Percentiles rank a stretch among this genome's conserved stretches.
phyloP scores from a whole-genome alignment of 1,139 yeast species.

The Magnusiomyces fungicola region DNA sequence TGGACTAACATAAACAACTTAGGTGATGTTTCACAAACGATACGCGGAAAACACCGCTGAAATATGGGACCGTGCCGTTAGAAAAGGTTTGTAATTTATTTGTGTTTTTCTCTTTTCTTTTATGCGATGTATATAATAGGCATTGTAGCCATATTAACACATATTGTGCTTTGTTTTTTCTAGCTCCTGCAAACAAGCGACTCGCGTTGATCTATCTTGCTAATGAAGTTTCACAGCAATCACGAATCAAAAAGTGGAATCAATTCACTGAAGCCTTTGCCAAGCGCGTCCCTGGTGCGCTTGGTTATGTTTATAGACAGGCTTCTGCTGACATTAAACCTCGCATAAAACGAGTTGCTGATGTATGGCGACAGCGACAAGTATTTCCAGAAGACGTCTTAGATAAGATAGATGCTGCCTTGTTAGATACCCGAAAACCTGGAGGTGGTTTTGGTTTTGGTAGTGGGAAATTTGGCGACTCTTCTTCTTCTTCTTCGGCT shows the following conservation, averaged over 20 bases:
- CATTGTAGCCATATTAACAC: too few species aligned
- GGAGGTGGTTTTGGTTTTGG: constrained; percentile 9
- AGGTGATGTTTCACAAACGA: constrained; percentile 59
- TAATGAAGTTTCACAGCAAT: constrained; percentile 80
- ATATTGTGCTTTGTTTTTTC: not conserved
- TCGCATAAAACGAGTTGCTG: constrained; percentile 57
- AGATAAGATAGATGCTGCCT: constrained; percentile 36
- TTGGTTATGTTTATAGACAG: constrained; percentile 29
- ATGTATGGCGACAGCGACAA: constrained; percentile 67
- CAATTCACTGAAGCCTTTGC: constrained; percentile 58
- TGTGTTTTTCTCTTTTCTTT: not conserved
- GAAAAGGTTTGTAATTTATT: constrained; percentile 22
- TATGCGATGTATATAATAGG: not conserved
- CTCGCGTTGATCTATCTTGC: constrained; percentile 64
- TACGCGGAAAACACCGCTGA: constrained; percentile 53
- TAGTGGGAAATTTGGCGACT: constrained; percentile 8
- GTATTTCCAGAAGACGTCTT: constrained; percentile 46
- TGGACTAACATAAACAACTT: not conserved
- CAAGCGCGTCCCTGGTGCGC: constrained; percentile 33
- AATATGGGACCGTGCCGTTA: constrained; percentile 50
- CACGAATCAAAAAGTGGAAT: constrained; percentile 54
- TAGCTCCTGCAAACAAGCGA: constrained; percentile 40
- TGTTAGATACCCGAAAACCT: constrained; percentile 18
- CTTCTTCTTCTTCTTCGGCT: constrained; percentile 32
- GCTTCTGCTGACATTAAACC: constrained; percentile 36